Evolutionary conservation across 1,139 yeast genomes (phyloP), one percentile per base, ranked within the genome.

Genomic region (Yamadazyma membranifaciens): DNA sequence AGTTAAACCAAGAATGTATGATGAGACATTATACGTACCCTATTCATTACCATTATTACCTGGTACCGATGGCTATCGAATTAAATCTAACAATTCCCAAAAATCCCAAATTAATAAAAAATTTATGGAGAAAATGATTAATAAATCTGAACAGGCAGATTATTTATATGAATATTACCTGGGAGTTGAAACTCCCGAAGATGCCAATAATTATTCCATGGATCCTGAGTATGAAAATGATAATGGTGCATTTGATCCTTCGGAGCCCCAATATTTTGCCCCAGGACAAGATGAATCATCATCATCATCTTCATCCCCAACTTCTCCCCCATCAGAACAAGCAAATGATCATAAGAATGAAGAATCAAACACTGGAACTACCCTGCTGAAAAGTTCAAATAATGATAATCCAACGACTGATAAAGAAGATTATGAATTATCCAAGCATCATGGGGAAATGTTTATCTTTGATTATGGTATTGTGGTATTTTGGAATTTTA

Each of bases 401-500:
- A 11, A 20, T 9, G 35, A 29, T 11, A 34, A n/a, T 13, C 12
- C 30, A 27, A 12, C 34, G 10, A 29, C 33, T 6, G 38, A 32
- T 7, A 25, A 33, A 32, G 35, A 17, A 12, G 40, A 39, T 14
- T 31, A 40, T 1, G 86, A 81, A 46, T 69, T 80, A 45, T 70
- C 81, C 13, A 84, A 83, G 49, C 95, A 87, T 59, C 75, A 72
- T 45, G 97, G 96, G 0, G 98, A 92, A 56, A 76, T 92, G 73
- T 92, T 92, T 56, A 78, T 92, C 6, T 83, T 92, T 58, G 82
- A 81, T 41, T 92, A 92, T 57, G 98, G 98, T 12, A 95, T 92
- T 16, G 88, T 92, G 14, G 98, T 92, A 12, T 91, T 92, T 56
- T 92, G 98, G 98, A 92, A 92, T 58, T 89, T 92, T 52, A 83